Conservation (phyloP, 495 filamentous ascomycete genomes). For the Rusavskia elegans region DNA sequence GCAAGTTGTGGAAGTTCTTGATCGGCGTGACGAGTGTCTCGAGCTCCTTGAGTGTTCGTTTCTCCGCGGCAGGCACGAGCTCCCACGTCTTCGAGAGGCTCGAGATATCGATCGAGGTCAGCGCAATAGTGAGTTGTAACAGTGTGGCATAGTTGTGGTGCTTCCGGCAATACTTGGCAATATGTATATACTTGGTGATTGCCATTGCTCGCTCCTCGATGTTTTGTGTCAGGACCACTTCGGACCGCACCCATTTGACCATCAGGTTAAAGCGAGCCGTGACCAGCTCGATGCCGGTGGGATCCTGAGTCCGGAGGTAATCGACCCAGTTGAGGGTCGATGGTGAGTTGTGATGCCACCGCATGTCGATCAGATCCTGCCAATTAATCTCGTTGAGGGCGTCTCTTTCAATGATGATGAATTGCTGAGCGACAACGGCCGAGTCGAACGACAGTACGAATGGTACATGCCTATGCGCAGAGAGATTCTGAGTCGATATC, state of each 20-base stretch:
- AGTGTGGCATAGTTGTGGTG: slow-evolving; percentile 94
- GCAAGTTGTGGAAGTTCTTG: slow-evolving; percentile 77
- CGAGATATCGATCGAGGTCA: slow-evolving; percentile 67
- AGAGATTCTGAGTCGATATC: slow-evolving; percentile 11
- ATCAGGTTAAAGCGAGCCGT: slow-evolving; percentile 94
- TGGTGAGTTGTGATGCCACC: slow-evolving; percentile 64
- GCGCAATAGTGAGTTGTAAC: slow-evolving; percentile 83
- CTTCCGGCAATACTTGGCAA: slow-evolving; percentile 67
- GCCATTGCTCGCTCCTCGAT: slow-evolving; percentile 69
- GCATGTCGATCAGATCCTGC: slow-evolving; percentile 91
- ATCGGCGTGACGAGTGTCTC: slow-evolving; percentile 75
- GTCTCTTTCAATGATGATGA: slow-evolving; percentile 91
- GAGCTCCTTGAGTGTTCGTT: slow-evolving; percentile 59
- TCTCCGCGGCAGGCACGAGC: slow-evolving; percentile 53
- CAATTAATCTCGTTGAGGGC: slow-evolving; percentile 93
- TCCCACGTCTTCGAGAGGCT: slow-evolving; percentile 71
- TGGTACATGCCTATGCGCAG: slow-evolving; percentile 49
- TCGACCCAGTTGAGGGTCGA: slow-evolving; percentile 68
- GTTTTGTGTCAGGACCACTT: slow-evolving; percentile 71
- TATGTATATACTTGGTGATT: slow-evolving; percentile 84
- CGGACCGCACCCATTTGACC: slow-evolving; percentile 92
- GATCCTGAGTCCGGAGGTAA: slow-evolving; percentile 66
- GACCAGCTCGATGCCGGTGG: slow-evolving; percentile 83
- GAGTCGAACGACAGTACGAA: slow-evolving; percentile 89
- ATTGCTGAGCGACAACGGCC: slow-evolving; percentile 77